Percentiles rank a stretch among this genome's conserved stretches.
Evolutionary conservation across 2,329 filamentous ascomycete species (phyloP).

Genomic region (Alternaria sp.): DNA sequence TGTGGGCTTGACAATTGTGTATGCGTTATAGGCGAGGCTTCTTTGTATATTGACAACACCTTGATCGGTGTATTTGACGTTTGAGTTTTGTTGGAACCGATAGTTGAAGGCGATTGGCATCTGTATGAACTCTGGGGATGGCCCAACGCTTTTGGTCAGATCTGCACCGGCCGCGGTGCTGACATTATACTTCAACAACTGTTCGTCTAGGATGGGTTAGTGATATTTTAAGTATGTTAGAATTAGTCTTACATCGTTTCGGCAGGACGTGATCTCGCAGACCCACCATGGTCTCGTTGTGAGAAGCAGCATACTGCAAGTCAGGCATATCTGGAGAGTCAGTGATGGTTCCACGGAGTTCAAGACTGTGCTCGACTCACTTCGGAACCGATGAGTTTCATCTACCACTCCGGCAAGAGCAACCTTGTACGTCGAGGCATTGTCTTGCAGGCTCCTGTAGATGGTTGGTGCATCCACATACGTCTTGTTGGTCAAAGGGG

Average conservation of each 20-base stretch:
- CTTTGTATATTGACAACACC: constrained; percentile 40
- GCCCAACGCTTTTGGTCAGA: constrained; percentile 73
- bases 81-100: constrained; percentile 82
- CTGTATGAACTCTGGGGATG: constrained; percentile 79
- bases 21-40: constrained; percentile 34
- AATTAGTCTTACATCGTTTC: constrained; percentile 66
- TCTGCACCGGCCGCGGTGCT: constrained; percentile 56
- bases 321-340: constrained; percentile 70
- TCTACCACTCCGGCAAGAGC: constrained; percentile 75
- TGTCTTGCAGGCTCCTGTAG: constrained; percentile 72
- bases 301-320: constrained; percentile 78
- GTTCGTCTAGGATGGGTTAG: constrained; percentile 53
- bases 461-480: constrained; percentile 52
- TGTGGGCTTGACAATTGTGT: constrained; percentile 66
- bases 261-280: constrained; percentile 75
- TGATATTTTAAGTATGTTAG: neutral
- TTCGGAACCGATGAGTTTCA: constrained; percentile 85
- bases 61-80: constrained; percentile 66
- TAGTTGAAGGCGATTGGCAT: constrained; percentile 75
- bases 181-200: constrained; percentile 67
- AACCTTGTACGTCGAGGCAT: constrained; percentile 68
- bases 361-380: constrained; percentile 46
- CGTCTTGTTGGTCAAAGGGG: constrained; percentile 1
- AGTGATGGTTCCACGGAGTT: constrained; percentile 8
- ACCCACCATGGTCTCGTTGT: constrained; percentile 72